Percentiles rank a stretch among this genome's conserved stretches.
Evolutionary conservation across 129 eudicot genomes (phyloP).

Genomic region (Flaveria linearis): DNA sequence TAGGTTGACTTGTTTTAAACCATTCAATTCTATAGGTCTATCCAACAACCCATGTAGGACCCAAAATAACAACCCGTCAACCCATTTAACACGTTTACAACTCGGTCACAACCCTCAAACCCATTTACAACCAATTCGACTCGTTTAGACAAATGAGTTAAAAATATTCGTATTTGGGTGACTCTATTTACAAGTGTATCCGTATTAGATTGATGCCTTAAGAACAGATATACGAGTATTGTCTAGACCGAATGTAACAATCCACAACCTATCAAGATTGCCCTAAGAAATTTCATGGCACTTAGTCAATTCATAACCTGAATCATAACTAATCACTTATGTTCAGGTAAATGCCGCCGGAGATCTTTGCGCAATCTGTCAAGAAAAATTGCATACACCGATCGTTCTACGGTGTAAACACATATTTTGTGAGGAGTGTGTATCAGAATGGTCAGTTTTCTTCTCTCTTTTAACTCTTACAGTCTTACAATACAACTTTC

Average conservation of each 20-base stretch:
- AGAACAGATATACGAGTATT: neutral
- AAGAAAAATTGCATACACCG: slow-evolving; percentile 53
- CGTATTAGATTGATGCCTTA: neutral
- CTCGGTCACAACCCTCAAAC: neutral
- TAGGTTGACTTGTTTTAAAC: too few species aligned
- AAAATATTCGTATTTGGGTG: neutral
- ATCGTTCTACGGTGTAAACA: slow-evolving; percentile 50
- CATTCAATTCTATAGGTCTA: neutral
- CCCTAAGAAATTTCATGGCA: neutral
- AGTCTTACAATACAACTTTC: too few species aligned
- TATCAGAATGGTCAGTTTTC: slow-evolving; percentile 54
- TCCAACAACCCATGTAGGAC: neutral
- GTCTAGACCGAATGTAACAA: neutral
- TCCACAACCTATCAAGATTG: neutral
- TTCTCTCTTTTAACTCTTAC: neutral
- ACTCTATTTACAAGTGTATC: neutral
- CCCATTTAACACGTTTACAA: neutral
- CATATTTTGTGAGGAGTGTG: slow-evolving; percentile 62
- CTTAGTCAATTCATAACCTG: neutral
- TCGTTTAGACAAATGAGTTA: neutral
- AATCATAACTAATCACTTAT: neutral
- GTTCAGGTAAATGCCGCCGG: slow-evolving; percentile 59
- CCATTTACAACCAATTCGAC: too few species aligned
- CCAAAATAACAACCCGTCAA: neutral
- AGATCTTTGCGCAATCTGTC: slow-evolving; percentile 58